Conservation (phyloP, 805 yeast genomes). For the Hemisphaericaspora nanyangensis region DNA sequence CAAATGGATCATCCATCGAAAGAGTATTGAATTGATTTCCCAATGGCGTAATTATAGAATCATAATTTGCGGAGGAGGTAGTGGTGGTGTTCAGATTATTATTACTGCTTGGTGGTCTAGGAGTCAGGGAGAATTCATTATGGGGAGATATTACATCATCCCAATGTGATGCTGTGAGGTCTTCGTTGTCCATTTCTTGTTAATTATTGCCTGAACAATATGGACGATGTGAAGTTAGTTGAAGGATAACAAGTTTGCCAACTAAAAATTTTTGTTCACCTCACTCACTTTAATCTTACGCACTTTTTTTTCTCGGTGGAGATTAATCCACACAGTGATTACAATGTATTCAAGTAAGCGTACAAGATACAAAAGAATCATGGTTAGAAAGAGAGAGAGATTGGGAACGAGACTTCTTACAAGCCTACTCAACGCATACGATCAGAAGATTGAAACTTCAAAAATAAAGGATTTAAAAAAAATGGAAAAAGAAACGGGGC, state of each 20-base stretch:
- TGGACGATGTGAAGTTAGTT: neutral
- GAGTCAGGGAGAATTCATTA: constrained; percentile 1
- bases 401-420: no score
- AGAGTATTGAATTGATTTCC: constrained; percentile 17
- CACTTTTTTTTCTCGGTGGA: no score
- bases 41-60: constrained; percentile 13
- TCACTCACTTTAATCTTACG: no score
- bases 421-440: no score
- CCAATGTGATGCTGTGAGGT: constrained; percentile 57
- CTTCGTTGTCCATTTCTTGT: constrained; percentile 41
- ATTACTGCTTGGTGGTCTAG: neutral
- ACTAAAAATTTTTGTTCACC: no score
- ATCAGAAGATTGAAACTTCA: neutral
- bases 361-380: no score
- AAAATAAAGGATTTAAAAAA: no score
- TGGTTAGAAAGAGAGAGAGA: no score
- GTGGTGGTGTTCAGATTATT: neutral
- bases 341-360: no score
- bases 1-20: constrained; percentile 13
- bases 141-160: constrained; percentile 49
- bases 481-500: constrained; percentile 21
- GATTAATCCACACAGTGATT: no score
- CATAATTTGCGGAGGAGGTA: constrained; percentile 9
- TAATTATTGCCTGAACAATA: neutral
- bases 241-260: no score